Evolutionary conservation across 495 filamentous ascomycete species (phyloP), one percentile per base, ranked within the genome.

Genomic region (Oidiodendron maius): DNA sequence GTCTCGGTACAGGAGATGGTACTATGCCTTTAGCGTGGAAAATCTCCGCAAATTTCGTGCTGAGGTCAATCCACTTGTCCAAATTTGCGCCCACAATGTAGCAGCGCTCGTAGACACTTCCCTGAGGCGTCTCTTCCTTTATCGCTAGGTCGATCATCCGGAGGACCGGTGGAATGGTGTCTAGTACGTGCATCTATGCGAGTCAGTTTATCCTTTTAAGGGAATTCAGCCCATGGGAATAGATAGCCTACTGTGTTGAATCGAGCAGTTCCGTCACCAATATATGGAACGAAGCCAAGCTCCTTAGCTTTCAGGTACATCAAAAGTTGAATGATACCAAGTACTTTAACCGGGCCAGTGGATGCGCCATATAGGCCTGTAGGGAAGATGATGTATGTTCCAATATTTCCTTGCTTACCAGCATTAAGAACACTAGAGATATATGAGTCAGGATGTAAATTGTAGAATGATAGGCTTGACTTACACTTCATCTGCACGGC

Each of bases 361-460:
- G 36, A 39, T 39, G 12, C 36, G 18, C 36, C 36, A 16, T n/a
- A 39, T 10, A 39, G 12, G 5, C 6, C 15, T 10, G 11, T 39
- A 17, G 36, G 36, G 36, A 39, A 39, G 6, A 39, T 5, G 12
- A 39, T 16, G 18, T 39, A 39, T 18, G 36, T 39, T 39, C 11
- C 36, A 17, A 39, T 39, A 18, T 39, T 10, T 16, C 11, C 11
- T n/a, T 39, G 36, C 18, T 39, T 39, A 17, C 18, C 18, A 18
- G 18, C 11, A 10, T 10, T 39, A 17, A 39, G 36, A 17, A 39
- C 36, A 39, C 36, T 39, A 18, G 12, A 10, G 18, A 39, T 5
- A 39, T 39, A 17, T n/a, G n/a, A n/a, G 36, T 39, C 16, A 39
- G 36, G 12, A 39, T 39, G 36, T n/a, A n/a, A 39, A 17, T 39